These are phyloP conservation scores for Xylaria intraflava DNA, from an alignment of 495 filamentous ascomycete species.

Conservation along the genomic window DNA sequence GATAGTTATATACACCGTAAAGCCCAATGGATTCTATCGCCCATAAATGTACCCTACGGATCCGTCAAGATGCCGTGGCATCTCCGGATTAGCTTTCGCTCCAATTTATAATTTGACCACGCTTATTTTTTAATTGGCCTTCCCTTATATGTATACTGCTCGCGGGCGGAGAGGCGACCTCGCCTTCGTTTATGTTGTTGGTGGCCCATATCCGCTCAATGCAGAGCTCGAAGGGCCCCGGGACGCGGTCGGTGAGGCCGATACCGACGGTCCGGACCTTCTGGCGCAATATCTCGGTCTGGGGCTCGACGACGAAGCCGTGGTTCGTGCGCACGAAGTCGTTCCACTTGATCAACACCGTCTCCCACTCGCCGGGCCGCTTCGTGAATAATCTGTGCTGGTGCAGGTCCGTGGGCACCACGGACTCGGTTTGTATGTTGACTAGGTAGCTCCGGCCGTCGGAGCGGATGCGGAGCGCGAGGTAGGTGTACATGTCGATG, in stretches of 20 bases:
- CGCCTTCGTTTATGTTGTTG: constrained; percentile 46
- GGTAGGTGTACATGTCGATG: constrained; percentile 78
- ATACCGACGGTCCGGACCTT: constrained; percentile 81
- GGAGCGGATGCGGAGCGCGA: constrained; percentile 83
- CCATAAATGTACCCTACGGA: background rate
- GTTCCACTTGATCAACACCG: constrained; percentile 76
- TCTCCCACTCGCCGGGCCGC: constrained; percentile 85
- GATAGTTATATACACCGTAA: constrained; percentile 4
- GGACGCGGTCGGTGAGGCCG: constrained; percentile 79
- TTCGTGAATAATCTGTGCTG: constrained; percentile 86
- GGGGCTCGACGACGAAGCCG: constrained; percentile 83
- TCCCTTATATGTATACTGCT: constrained; percentile 7
- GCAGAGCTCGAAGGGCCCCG: constrained; percentile 76
- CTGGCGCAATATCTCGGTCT: constrained; percentile 76
- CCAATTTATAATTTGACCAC: constrained; percentile 42
- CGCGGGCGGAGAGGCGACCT: constrained; percentile 16
- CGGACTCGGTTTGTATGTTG: constrained; percentile 89
- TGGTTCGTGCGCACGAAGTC: constrained; percentile 94
- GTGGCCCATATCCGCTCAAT: constrained; percentile 84
- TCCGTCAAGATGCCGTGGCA: background rate
- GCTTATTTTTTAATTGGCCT: constrained; percentile 41
- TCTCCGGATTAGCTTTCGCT: constrained; percentile 21
- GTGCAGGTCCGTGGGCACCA: constrained; percentile 88
- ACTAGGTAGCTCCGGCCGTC: constrained; percentile 91
- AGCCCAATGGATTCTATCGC: background rate